Percentiles rank a stretch among this genome's conserved stretches.
Evolutionary conservation across 1,139 yeast species (phyloP).

Genomic region (Taphrina wiesneri): DNA sequence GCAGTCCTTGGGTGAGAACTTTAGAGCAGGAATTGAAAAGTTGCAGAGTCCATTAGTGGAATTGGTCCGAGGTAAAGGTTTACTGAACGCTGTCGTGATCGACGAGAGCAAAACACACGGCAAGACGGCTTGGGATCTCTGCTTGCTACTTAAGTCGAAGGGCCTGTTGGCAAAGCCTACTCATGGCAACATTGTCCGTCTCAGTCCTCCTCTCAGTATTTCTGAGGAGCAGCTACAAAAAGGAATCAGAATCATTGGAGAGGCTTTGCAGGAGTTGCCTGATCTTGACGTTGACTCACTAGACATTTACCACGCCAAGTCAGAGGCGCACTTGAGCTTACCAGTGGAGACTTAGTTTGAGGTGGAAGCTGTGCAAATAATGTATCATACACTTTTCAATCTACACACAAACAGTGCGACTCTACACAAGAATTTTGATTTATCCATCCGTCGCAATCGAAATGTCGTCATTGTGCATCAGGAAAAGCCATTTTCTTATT

Average conservation of each 20-base stretch:
- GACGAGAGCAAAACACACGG: constrained; percentile 83
- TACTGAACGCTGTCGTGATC: constrained; percentile 86
- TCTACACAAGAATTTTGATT: too few relatives aligned
- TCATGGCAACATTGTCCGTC: constrained; percentile 90
- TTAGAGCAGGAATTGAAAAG: constrained; percentile 65
- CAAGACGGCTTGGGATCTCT: constrained; percentile 93
- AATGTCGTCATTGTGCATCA: constrained; percentile 8
- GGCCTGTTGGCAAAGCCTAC: constrained; percentile 97
- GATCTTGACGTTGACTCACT: constrained; percentile 45
- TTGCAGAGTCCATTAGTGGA: constrained; percentile 67
- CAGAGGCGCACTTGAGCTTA: constrained; percentile 15
- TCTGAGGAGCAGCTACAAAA: constrained; percentile 78
- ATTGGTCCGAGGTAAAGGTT: constrained; percentile 91
- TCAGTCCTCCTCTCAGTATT: constrained; percentile 94
- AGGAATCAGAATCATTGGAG: constrained; percentile 74
- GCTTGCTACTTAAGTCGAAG: constrained; percentile 79
- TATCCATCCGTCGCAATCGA: neutral
- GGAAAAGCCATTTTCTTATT: neutral
- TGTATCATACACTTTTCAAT: neutral
- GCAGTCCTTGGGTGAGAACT: constrained; percentile 64
- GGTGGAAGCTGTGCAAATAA: neutral
- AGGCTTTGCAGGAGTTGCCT: constrained; percentile 63
- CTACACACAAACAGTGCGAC: neutral
- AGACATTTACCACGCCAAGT: constrained; percentile 13
- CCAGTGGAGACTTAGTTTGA: constrained; percentile 21